Evolutionary conservation across 371 early-diverging fungal species (phyloP), one percentile per base, ranked within the genome.

Genomic region (Smittium culicis): DNA sequence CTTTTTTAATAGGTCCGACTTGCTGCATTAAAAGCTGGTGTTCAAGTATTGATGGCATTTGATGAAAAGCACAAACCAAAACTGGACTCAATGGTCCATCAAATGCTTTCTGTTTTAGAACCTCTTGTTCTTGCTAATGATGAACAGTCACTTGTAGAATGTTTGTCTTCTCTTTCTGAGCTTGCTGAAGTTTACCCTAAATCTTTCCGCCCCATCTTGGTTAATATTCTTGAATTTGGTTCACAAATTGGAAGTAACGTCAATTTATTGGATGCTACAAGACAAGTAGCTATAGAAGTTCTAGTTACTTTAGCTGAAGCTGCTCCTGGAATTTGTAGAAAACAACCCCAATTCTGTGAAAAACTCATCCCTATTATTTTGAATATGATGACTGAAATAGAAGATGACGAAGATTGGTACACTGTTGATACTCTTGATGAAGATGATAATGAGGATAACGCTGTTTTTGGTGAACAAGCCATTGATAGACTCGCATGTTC

Each of bases 401-500:
- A 91, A 69, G 88, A 91, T 67, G 83, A 79, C 66, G 70, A 72
- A 65, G 74, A 74, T 20, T 98, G 98, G 98, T 88, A 92, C 75
- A 86, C 85, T 16, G 84, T 90, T 0, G 89, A 90, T 45, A 86
- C 88, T 72, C 75, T 88, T 68, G 95, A 93, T 56, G 93, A 93
- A 64, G 88, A 90, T 65, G 96, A 93, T 72, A 83, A 85, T 67
- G 94, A 92, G 60, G 87, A 86, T 67, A 85, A 88, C 74, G 82
- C 88, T 71, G 88, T 91, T 34, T 84, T 90, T 73, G 97, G 91
- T 70, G 94, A 95, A 78, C 91, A 93, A 77, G 90, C 93, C 24
- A 82, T 98, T 83, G 98, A 98, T 74, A 86, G 98, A 67, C 71
- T 98, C 45, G 91, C 96, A 17, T 84, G 90, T 64, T 82, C 87